phyloP scores from a whole-genome alignment of 345 rosid genomes.

The Ceriops tagal region DNA sequence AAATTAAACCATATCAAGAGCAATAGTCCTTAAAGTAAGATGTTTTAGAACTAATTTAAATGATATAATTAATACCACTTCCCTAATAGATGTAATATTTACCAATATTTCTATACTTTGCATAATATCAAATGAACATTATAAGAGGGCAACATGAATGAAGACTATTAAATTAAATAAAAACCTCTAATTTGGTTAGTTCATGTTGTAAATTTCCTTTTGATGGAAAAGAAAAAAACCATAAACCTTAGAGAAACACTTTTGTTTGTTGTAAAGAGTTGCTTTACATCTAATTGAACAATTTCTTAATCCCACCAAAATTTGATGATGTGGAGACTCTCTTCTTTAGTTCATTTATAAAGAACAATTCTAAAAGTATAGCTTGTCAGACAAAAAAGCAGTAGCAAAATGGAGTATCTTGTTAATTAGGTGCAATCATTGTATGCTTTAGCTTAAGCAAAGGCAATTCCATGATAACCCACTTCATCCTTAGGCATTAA shows the following conservation, averaged over 20 bases:
- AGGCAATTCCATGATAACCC: slow-evolving; percentile 44
- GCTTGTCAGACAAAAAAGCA: slow-evolving; percentile 53
- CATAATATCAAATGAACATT: too few relatives aligned
- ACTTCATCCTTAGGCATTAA: slow-evolving; percentile 92
- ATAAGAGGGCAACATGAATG: too few relatives aligned
- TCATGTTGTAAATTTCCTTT: too few relatives aligned
- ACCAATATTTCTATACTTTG: too few relatives aligned
- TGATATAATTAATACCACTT: too few relatives aligned
- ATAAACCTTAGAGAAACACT: slow-evolving; percentile 21
- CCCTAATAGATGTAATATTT: too few relatives aligned
- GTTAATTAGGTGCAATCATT: slow-evolving; percentile 61
- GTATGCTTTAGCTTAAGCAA: slow-evolving; percentile 93
- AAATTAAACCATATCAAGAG: too few relatives aligned
- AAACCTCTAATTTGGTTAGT: too few relatives aligned
- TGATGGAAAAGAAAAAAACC: background rate
- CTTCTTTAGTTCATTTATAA: slow-evolving; percentile 78
- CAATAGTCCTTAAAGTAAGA: too few relatives aligned
- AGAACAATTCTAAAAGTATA: slow-evolving; percentile 62
- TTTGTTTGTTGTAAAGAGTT: slow-evolving; percentile 12
- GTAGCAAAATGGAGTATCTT: slow-evolving; percentile 58
- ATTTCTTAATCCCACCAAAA: slow-evolving; percentile 41
- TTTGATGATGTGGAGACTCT: slow-evolving; percentile 60
- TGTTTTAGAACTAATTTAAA: too few relatives aligned
- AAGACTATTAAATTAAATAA: too few relatives aligned
- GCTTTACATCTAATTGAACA: slow-evolving; percentile 20